A percentile compares a stretch with the other conserved stretches of the same genome.
phyloP scores from a whole-genome alignment of 306 rosid species.

The Morella rubra region DNA sequence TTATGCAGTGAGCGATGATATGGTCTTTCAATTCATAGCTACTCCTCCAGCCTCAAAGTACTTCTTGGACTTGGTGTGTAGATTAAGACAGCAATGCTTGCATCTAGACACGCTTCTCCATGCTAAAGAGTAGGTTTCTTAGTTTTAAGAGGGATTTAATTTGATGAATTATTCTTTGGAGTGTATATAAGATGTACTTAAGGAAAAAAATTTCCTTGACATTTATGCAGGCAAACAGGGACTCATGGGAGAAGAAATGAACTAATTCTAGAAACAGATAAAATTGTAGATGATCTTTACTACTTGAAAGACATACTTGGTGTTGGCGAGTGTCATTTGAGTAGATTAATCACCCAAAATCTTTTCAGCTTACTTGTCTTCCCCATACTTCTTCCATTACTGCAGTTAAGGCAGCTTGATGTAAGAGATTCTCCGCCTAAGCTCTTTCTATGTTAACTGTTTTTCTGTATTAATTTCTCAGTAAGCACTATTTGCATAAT shows the following conservation, averaged over 20 bases:
- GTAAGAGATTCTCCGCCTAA: conserved; percentile 49
- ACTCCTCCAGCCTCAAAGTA: conserved; percentile 77
- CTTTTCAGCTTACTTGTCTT: conserved; percentile 63
- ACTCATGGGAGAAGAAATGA: conserved; percentile 44
- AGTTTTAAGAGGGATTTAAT: neutral
- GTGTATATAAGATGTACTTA: neutral
- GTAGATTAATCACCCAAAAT: conserved; percentile 50
- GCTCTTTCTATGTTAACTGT: conserved; percentile 2
- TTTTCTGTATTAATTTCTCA: conserved; percentile 28
- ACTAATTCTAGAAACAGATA: conserved; percentile 61
- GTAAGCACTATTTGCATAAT: conserved; percentile 26
- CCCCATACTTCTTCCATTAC: conserved; percentile 55
- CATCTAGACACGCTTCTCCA: conserved; percentile 50
- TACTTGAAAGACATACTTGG: conserved; percentile 70
- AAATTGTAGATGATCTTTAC: conserved; percentile 65
- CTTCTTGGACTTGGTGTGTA: conserved; percentile 67
- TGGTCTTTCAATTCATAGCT: conserved; percentile 62
- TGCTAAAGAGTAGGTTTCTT: conserved; percentile 46
- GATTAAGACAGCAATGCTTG: conserved; percentile 55
- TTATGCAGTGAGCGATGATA: conserved; percentile 75
- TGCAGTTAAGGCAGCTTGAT: conserved; percentile 43
- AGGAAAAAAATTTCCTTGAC: conserved; percentile 18
- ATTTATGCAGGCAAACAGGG: conserved; percentile 53
- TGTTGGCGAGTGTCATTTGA: conserved; percentile 51
- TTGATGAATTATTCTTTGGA: conserved; percentile 8